Conservation (phyloP, 1,139 yeast species). For the Debaryomyces sp. region DNA sequence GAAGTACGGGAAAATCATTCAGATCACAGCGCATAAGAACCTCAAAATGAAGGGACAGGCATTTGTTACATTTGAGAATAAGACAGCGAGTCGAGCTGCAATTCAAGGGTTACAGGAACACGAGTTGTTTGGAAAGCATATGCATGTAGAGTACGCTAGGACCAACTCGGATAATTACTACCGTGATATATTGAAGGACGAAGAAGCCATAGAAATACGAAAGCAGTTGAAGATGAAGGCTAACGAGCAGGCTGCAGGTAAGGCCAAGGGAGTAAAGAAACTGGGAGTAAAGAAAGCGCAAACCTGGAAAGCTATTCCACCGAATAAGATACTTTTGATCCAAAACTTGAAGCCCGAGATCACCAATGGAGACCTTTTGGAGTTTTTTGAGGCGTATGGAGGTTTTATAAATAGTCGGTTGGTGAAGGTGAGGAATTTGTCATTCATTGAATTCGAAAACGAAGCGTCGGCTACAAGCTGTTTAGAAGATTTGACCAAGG, state of each 20-base stretch:
- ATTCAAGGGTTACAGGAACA: slow-evolving; percentile 43
- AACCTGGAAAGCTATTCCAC: slow-evolving; percentile 52
- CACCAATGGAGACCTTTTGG: slow-evolving; percentile 44
- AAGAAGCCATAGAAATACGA: slow-evolving; percentile 18
- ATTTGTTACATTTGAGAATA: slow-evolving; percentile 63
- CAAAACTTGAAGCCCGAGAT: slow-evolving; percentile 51
- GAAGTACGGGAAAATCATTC: slow-evolving; percentile 52
- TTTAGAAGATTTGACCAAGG: slow-evolving; percentile 17
- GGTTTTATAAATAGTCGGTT: slow-evolving; percentile 71
- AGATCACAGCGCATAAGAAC: slow-evolving; percentile 63
- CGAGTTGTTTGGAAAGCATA: slow-evolving; percentile 55
- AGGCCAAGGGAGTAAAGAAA: slow-evolving; percentile 16
- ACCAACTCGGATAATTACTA: slow-evolving; percentile 48
- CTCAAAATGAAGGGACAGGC: slow-evolving; percentile 82
- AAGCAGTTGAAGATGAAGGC: slow-evolving; percentile 12
- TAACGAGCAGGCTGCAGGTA: slow-evolving; percentile 14
- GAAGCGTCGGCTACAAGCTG: slow-evolving; percentile 38
- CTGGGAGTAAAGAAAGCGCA: slow-evolving; percentile 15
- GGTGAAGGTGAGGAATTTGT: slow-evolving; percentile 69
- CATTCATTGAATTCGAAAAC: slow-evolving; percentile 76
- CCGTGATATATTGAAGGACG: slow-evolving; percentile 15
- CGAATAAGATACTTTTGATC: slow-evolving; percentile 69
- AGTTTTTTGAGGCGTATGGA: slow-evolving; percentile 46
- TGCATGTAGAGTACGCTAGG: slow-evolving; percentile 48
- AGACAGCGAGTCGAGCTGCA: slow-evolving; percentile 53